Base-by-base conservation (phyloP, 139 green algal genomes). In the Pseudopediastrum boryanum region DNA sequence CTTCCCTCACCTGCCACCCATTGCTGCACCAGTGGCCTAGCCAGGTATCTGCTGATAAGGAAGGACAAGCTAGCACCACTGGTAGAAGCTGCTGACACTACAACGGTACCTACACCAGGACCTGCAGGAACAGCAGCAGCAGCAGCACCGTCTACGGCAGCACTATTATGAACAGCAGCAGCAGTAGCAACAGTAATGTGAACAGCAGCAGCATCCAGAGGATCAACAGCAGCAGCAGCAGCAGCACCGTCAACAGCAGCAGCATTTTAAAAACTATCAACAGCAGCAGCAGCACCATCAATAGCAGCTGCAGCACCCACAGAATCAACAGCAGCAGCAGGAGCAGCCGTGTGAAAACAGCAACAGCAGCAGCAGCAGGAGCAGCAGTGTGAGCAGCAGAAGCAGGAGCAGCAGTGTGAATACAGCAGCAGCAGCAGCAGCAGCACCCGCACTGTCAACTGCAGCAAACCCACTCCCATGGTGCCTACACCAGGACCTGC, bases 81-180 rank as follows among this genome's bases (percentile, higher is more conserved):
- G 5, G 92, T 95, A 33, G 87, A 85, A 23, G 86, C 86, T 0
- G 85, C 62, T 10, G 85, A 93, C 13, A 96, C 92, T 0, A 96
- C 51, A 2, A 71, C 85, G 0, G 87, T 93, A 48, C 92, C 92
- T 2, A 75, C 39, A 0, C 89, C 25, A 0, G 91, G 92, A 1
- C 92, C 92, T 85, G 67, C 23, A 52, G 43, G 5, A 25, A 12
- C 35, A 36, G 38, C 13, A 21, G 31, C 66, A 58, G n/a, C 31
- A 43, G 62, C 42, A 52, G 65, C 21, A 10, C 25, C 56, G 35
- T 23, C 56, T 39, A 8, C 25, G 13, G 21, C 25, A 10, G 56
- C 21, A 27, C 25, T 65, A n/a, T 31, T n/a, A 10, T 27, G 19
- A 58, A 21, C 48, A n/a, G 48, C 48, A n/a, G n/a, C n/a, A n/a